These are phyloP conservation scores for Hypoxylon sp. DNA, from an alignment of 2,329 filamentous ascomycete species.

Conservation along the genomic window DNA sequence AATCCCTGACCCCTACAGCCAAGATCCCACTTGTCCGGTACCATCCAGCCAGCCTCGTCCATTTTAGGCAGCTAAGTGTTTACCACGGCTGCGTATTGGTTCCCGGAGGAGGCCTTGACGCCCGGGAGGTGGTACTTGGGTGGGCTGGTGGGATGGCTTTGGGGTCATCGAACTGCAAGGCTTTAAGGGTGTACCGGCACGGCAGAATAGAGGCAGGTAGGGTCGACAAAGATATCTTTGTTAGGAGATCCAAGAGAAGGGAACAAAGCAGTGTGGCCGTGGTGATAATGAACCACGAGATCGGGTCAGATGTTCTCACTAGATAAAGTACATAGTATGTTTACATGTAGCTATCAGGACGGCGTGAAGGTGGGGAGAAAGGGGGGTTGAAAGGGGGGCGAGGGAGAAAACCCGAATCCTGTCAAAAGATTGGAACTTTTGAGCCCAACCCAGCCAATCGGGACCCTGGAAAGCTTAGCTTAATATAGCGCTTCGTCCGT, in stretches of 20 bases:
- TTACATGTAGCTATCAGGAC: too few species aligned
- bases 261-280: not conserved
- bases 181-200: too few species aligned
- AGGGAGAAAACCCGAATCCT: slow-evolving; percentile 1
- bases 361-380: not conserved
- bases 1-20: not conserved
- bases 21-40: slow-evolving; percentile 27
- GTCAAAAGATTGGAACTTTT: slow-evolving; percentile 20
- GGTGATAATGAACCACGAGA: slow-evolving; percentile 4
- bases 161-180: not conserved
- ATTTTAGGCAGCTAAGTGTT: slow-evolving; percentile 24
- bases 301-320: slow-evolving; percentile 1
- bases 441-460: slow-evolving; percentile 13
- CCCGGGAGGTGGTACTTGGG: not conserved
- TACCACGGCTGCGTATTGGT: slow-evolving; percentile 10
- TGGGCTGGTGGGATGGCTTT: not conserved
- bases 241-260: not conserved
- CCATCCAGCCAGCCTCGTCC: slow-evolving; percentile 11
- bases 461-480: not conserved
- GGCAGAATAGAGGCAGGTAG: not conserved
- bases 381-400: too few species aligned
- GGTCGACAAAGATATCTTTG: not conserved
- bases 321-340: too few species aligned
- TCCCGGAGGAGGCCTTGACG: slow-evolving; percentile 3
- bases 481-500: slow-evolving; percentile 15